These are phyloP conservation scores for Ogataea trehaloabstinens DNA, from an alignment of 805 yeast genomes.

Conservation along the genomic window DNA sequence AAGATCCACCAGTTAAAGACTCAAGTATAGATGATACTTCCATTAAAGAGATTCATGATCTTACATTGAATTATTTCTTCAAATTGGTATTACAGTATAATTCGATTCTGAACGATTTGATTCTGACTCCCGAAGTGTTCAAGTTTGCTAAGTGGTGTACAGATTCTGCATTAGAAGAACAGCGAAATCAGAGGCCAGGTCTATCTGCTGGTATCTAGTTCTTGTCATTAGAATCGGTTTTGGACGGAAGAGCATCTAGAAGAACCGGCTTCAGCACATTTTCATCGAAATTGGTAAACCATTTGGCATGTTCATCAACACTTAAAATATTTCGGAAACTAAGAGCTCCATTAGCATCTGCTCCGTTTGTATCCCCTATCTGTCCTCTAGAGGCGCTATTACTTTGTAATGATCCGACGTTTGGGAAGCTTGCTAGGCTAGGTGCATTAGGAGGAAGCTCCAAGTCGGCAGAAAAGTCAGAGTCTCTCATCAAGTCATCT, in stretches of 20 bases:
- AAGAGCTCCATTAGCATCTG: constrained; percentile 14
- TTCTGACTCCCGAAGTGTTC: constrained; percentile 59
- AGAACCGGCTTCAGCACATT: constrained; percentile 90
- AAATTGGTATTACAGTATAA: constrained; percentile 65
- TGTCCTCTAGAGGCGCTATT: constrained; percentile 8
- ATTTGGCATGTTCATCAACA: constrained; percentile 71
- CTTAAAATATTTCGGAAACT: constrained; percentile 31
- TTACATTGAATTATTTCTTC: constrained; percentile 61
- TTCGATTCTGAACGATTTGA: constrained; percentile 60
- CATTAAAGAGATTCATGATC: constrained; percentile 57
- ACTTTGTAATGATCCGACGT: constrained; percentile 8
- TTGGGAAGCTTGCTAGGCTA: constrained; percentile 22
- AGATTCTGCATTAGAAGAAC: constrained; percentile 58
- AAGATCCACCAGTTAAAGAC: constrained; percentile 32
- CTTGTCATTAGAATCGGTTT: constrained; percentile 9
- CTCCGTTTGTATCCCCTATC: not conserved
- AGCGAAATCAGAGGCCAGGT: constrained; percentile 27
- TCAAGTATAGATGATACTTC: constrained; percentile 34
- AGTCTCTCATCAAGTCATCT: constrained; percentile 29
- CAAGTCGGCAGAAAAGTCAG: constrained; percentile 33
- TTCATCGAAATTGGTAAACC: constrained; percentile 95
- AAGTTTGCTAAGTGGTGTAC: constrained; percentile 71
- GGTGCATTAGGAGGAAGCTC: constrained; percentile 34
- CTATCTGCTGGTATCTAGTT: constrained; percentile 4
- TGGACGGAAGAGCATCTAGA: constrained; percentile 54